Evolutionary conservation across 768 basidiomycete genomes (phyloP), one percentile per base, ranked within the genome.

Genomic region (Cyclocybe aegerita): DNA sequence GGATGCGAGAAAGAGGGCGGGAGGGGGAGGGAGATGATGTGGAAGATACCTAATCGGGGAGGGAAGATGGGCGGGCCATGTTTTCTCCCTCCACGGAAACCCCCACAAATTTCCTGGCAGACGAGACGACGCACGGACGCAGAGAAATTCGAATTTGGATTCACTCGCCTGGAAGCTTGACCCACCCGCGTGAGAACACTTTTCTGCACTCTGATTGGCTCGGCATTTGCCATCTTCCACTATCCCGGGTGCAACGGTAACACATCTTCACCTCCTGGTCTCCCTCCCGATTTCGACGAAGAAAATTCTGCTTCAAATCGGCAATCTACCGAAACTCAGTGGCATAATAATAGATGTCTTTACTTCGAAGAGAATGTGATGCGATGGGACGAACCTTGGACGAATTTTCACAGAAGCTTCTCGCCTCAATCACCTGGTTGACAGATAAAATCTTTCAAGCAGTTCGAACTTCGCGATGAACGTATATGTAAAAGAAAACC

Each of bases 211-310:
- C 60, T 58, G 39, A 72, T 72, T 72, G 70, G 70, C 54, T 59
- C 70, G 70, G 70, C 68, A 41, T 56, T 67, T 66, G 53, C 70
- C 70, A 70, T 70, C 69, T 68, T 70, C 70, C 65, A 61, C 46
- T 36, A 23, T 23, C 23, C 23, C 23, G 23, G 5, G 1, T 23
- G 23, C 23, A 23, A 23, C 23, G 23, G 23, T 23, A 5, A 23
- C 23, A 23, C 23, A 23, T 2, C 23, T 23, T 23, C 23, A 3
- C 23, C 23, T 23, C 23, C 23, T 23, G 23, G 23, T 23, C 23
- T 23, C 23, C 23, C 23, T 23, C 23, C 23, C 23, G 1, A 23
- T 23, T 23, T 23, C 23, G 23, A 23, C 23, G 23, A 23, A 23
- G 23, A 23, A 23, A 23, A 23, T 2, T 23, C 23, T 23, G 23